phyloP scores from a whole-genome alignment of 73 alveolate genomes.

The Tetrahymena thermophila region DNA sequence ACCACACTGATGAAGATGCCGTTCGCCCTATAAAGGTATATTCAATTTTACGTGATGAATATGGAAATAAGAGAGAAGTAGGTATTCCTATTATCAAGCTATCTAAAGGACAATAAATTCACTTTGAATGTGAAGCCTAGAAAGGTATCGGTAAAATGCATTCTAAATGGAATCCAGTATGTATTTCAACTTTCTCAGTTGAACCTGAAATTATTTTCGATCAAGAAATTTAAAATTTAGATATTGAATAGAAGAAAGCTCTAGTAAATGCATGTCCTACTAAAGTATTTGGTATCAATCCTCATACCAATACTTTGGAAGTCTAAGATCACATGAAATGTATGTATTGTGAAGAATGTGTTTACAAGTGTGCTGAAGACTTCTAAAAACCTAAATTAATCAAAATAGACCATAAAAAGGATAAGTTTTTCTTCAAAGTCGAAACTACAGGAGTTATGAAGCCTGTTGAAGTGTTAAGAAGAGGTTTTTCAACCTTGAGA shows the following conservation, averaged over 20 bases:
- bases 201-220: conserved; percentile 76
- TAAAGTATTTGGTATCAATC: conserved; percentile 46
- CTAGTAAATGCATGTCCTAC: conserved; percentile 55
- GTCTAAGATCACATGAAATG: conserved; percentile 58
- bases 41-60: conserved; percentile 58
- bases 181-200: conserved; percentile 74
- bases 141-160: conserved; percentile 92
- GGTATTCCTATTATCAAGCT: conserved; percentile 80
- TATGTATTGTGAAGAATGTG: conserved; percentile 73
- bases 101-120: conserved; percentile 78
- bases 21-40: conserved; percentile 37
- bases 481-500: conserved; percentile 27
- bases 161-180: conserved; percentile 93
- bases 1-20: conserved; percentile 38
- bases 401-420: conserved; percentile 72
- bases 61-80: conserved; percentile 60
- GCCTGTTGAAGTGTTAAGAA: conserved; percentile 74
- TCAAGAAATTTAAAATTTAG: conserved; percentile 47
- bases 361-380: conserved; percentile 37
- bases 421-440: conserved; percentile 74
- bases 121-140: conserved; percentile 81
- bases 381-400: conserved; percentile 65
- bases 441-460: conserved; percentile 86
- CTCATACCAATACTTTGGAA: conserved; percentile 53
- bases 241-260: conserved; percentile 56